Conservation (phyloP, 2,329 filamentous ascomycete species). For the Claviceps sp. region DNA sequence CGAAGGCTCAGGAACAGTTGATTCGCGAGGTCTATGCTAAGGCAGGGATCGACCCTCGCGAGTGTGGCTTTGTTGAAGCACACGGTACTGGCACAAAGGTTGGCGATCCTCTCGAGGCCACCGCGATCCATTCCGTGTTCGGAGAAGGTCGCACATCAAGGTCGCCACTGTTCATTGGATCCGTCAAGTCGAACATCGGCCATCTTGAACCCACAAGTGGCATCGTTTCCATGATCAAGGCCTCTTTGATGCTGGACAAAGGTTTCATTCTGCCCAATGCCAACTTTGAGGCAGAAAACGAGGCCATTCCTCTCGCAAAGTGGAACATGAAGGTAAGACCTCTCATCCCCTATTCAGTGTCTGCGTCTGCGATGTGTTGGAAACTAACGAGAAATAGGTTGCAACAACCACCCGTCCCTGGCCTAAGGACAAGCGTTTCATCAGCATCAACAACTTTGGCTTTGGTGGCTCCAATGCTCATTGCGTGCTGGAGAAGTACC, state of each 20-base stretch:
- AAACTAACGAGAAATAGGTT: slow-evolving; percentile 15
- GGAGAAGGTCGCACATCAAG: slow-evolving; percentile 22
- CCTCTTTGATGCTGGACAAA: slow-evolving; percentile 34
- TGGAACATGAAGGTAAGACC: slow-evolving; percentile 36
- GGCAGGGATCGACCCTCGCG: slow-evolving; percentile 15
- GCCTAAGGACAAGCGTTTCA: slow-evolving; percentile 33
- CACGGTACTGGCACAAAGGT: slow-evolving; percentile 43
- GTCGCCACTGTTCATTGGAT: slow-evolving; percentile 31
- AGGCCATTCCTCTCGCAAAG: slow-evolving; percentile 33
- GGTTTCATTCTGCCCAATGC: slow-evolving; percentile 35
- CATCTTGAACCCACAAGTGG: slow-evolving; percentile 37
- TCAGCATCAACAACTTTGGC: slow-evolving; percentile 37
- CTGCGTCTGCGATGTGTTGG: not conserved
- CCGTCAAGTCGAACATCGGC: slow-evolving; percentile 37
- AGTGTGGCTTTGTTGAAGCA: slow-evolving; percentile 29
- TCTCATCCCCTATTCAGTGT: slow-evolving; percentile 9
- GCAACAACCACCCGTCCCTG: slow-evolving; percentile 30
- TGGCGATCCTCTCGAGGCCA: slow-evolving; percentile 41
- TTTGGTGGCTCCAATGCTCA: slow-evolving; percentile 34
- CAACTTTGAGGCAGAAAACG: slow-evolving; percentile 35
- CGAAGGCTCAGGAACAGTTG: slow-evolving; percentile 29
- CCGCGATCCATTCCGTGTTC: slow-evolving; percentile 31
- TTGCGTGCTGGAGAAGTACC: slow-evolving; percentile 20
- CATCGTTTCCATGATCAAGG: slow-evolving; percentile 36
- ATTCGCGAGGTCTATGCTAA: slow-evolving; percentile 24